Percentiles rank a stretch among this genome's conserved stretches.
Evolutionary conservation across 768 basidiomycete species (phyloP).

Genomic region (Mycena belliarum): DNA sequence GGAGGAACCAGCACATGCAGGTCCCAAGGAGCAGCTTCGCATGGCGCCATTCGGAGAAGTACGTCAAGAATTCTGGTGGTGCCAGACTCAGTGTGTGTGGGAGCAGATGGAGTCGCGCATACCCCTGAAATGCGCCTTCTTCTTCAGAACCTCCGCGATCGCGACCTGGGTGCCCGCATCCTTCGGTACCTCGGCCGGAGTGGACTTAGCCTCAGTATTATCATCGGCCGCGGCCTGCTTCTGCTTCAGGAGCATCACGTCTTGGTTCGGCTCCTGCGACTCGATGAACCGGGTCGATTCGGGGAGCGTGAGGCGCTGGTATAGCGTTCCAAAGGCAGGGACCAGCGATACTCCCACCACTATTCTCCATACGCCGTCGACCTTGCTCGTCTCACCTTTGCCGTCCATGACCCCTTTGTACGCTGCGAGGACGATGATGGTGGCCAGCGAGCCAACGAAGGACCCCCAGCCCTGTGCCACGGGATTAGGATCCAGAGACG

Average conservation of each 20-base stretch:
- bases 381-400: conserved; percentile 57
- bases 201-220: conserved; percentile 17
- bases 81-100: not conserved
- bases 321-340: conserved; percentile 73
- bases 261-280: conserved; percentile 43
- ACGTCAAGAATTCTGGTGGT: conserved; percentile 52
- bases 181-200: conserved; percentile 17
- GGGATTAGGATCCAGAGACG: not conserved
- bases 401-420: conserved; percentile 68
- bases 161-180: conserved; percentile 5
- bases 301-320: conserved; percentile 72
- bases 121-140: conserved; percentile 58
- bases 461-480: conserved; percentile 69
- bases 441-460: conserved; percentile 60
- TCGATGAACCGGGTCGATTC: conserved; percentile 61
- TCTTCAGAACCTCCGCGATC: conserved; percentile 29
- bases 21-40: conserved; percentile 69
- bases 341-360: conserved; percentile 72
- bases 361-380: conserved; percentile 80
- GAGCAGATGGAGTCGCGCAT: conserved; percentile 8
- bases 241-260: conserved; percentile 31
- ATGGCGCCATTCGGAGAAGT: conserved; percentile 76
- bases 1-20: conserved; percentile 69
- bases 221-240: conserved; percentile 13
- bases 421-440: conserved; percentile 61